Conservation (phyloP, 2,329 filamentous ascomycete species). For the Ceratocystis colombiana region DNA sequence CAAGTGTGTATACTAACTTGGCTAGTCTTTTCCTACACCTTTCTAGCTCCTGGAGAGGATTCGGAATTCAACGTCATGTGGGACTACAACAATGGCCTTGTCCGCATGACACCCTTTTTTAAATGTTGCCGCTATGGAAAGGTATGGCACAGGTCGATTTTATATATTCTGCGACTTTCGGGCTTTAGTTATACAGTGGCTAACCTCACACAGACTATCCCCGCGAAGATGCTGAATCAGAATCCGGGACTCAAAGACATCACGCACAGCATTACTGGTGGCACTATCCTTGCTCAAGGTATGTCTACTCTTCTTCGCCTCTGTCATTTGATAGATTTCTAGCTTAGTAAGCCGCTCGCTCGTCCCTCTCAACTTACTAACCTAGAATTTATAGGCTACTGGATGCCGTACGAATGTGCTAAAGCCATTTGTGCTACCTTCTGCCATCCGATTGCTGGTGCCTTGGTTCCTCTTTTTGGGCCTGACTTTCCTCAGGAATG, state of each 20-base stretch:
- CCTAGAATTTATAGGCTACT: slow-evolving; percentile 61
- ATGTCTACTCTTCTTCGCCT: slow-evolving; percentile 29
- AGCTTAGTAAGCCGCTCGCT: slow-evolving; percentile 22
- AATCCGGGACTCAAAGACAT: slow-evolving; percentile 83
- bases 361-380: slow-evolving; percentile 16
- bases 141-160: slow-evolving; percentile 39
- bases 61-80: slow-evolving; percentile 73
- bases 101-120: slow-evolving; percentile 90
- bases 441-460: slow-evolving; percentile 72
- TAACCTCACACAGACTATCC: slow-evolving; percentile 57
- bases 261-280: slow-evolving; percentile 88
- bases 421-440: slow-evolving; percentile 82
- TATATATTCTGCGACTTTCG: not conserved
- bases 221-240: slow-evolving; percentile 66
- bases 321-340: slow-evolving; percentile 20
- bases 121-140: slow-evolving; percentile 82
- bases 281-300: slow-evolving; percentile 84
- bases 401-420: slow-evolving; percentile 86
- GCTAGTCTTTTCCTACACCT: slow-evolving; percentile 74
- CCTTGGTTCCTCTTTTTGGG: slow-evolving; percentile 84
- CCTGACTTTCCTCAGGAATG: slow-evolving; percentile 67
- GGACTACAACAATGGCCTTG: slow-evolving; percentile 92
- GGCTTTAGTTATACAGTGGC: not conserved
- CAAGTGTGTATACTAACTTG: not conserved
- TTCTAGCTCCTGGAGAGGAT: slow-evolving; percentile 57